Conservation (phyloP, 306 rosid genomes). For the Vigna radiata region DNA sequence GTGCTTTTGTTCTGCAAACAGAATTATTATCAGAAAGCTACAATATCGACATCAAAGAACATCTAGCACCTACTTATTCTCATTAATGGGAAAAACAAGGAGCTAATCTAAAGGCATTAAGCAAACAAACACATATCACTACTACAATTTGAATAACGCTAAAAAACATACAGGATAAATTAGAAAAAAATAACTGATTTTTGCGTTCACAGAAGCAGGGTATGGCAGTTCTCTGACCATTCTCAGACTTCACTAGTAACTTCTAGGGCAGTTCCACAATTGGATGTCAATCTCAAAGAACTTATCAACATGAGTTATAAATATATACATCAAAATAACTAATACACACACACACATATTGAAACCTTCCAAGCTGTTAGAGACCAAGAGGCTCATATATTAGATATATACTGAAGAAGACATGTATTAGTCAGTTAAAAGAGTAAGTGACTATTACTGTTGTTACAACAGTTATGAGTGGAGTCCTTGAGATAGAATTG, state of each 20-base stretch:
- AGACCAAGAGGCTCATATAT: neutral
- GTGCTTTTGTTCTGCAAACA: slow-evolving; percentile 60
- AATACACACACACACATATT: neutral
- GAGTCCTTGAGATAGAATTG: too few relatives aligned
- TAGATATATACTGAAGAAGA: neutral
- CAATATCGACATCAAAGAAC: slow-evolving; percentile 27
- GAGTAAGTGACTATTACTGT: too few relatives aligned
- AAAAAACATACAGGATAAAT: neutral
- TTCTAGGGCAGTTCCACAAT: neutral
- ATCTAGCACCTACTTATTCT: slow-evolving; percentile 22
- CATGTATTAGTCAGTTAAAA: neutral
- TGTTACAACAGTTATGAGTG: too few relatives aligned
- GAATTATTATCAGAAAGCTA: slow-evolving; percentile 46
- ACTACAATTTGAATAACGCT: neutral
- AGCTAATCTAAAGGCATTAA: neutral
- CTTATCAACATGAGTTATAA: neutral
- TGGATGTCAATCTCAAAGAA: neutral
- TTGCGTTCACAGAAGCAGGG: neutral
- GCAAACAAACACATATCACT: neutral
- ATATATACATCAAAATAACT: neutral
- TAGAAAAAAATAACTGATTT: neutral
- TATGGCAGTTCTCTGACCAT: neutral
- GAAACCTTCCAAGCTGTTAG: neutral
- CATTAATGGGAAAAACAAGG: neutral
- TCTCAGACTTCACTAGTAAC: slow-evolving; percentile 4